These are phyloP conservation scores for Aspergillus awamori DNA, from an alignment of 2,329 filamentous ascomycete species.

Conservation along the genomic window DNA sequence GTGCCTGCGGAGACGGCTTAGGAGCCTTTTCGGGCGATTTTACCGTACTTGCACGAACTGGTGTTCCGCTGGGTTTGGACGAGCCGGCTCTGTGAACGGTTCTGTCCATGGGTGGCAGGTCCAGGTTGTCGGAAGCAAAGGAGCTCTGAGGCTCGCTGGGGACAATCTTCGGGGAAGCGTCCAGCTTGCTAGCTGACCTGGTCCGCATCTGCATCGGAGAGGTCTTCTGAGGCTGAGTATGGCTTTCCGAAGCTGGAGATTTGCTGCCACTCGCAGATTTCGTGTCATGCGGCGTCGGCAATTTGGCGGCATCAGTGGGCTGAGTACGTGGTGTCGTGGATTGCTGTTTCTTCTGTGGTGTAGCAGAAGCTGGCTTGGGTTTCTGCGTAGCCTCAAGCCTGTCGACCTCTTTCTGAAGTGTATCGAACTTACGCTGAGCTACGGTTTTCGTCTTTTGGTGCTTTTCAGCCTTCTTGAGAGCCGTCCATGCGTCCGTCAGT, in stretches of 20 bases:
- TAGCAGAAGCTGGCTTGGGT: not conserved
- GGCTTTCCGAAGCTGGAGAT: not conserved
- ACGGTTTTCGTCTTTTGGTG: not conserved
- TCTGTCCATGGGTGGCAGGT: not conserved
- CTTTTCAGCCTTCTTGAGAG: not conserved
- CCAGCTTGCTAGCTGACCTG: not conserved
- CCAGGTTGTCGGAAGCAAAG: not conserved
- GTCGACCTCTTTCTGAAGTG: conserved; percentile 13
- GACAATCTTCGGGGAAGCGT: not conserved
- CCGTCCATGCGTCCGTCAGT: not conserved
- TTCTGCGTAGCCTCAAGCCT: conserved; percentile 16
- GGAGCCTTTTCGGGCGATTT: not conserved
- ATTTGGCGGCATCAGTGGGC: not conserved
- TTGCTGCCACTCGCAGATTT: not conserved
- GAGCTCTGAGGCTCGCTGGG: conserved; percentile 4
- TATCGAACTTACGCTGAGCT: not conserved
- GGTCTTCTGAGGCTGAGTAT: not conserved
- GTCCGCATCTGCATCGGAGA: not conserved
- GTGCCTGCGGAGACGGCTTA: not conserved
- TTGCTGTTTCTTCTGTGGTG: not conserved
- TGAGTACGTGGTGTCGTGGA: not conserved
- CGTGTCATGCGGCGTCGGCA: not conserved
- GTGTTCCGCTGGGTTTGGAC: not conserved
- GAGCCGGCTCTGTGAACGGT: not conserved
- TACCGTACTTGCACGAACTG: not conserved